Evolutionary conservation across 2,329 filamentous ascomycete species (phyloP).

Genomic region (Clonostachys chloroleuca): DNA sequence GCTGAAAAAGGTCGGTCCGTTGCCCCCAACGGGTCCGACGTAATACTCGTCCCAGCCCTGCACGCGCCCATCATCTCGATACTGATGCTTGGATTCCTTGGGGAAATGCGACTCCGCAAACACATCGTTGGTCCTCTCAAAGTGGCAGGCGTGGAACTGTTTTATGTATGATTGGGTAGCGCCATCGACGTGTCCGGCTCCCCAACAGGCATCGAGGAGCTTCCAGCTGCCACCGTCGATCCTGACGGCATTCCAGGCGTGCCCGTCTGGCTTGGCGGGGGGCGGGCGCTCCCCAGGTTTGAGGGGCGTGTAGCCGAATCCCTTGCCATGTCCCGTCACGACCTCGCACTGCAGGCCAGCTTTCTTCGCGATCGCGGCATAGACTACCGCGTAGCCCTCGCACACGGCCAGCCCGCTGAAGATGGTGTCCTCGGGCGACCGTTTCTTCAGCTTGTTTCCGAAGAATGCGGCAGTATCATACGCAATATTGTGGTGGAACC

Average conservation of each 20-base stretch:
- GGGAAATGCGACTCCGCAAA: slow-evolving; percentile 85
- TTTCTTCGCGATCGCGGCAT: slow-evolving; percentile 70
- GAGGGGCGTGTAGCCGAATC: slow-evolving; percentile 65
- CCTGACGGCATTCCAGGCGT: slow-evolving; percentile 91
- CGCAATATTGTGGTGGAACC: slow-evolving; percentile 89
- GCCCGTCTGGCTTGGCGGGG: slow-evolving; percentile 54
- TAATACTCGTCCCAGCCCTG: slow-evolving; percentile 77
- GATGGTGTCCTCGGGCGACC: slow-evolving; percentile 69
- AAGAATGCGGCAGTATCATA: slow-evolving; percentile 85
- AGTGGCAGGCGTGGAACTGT: slow-evolving; percentile 56
- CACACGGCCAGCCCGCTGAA: slow-evolving; percentile 81
- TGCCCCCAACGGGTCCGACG: slow-evolving; percentile 44
- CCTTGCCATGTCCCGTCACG: slow-evolving; percentile 79
- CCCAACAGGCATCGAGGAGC: slow-evolving; percentile 89
- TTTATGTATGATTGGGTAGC: slow-evolving; percentile 56
- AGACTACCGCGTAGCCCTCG: slow-evolving; percentile 84
- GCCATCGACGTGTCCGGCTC: slow-evolving; percentile 65
- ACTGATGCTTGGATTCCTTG: slow-evolving; percentile 61
- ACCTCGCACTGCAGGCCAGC: slow-evolving; percentile 77
- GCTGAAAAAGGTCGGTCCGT: slow-evolving; percentile 40
- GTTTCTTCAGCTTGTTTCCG: slow-evolving; percentile 59
- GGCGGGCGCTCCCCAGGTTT: slow-evolving; percentile 63
- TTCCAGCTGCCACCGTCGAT: slow-evolving; percentile 91
- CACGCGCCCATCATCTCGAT: slow-evolving; percentile 64
- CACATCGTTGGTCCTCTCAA: slow-evolving; percentile 64